These are phyloP conservation scores for Candida ascalaphidarum DNA, from an alignment of 805 yeast species.

Conservation along the genomic window DNA sequence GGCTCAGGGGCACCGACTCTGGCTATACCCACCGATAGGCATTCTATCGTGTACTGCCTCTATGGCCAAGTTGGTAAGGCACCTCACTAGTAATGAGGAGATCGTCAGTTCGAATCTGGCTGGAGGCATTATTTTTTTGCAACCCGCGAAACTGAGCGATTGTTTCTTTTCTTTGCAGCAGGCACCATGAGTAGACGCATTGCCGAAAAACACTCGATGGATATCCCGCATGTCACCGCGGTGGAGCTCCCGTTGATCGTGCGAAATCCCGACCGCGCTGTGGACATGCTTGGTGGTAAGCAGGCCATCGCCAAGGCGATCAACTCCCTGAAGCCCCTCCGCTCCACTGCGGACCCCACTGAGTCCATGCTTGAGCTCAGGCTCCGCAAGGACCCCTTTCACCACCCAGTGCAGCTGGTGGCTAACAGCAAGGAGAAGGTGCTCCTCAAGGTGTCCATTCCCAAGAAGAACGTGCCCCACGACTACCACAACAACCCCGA, in stretches of 20 bases:
- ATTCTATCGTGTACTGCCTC: no score
- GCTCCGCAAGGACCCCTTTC: slow-evolving; percentile 33
- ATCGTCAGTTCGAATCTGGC: no score
- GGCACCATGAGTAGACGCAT: no score
- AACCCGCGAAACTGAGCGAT: no score
- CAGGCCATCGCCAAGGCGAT: slow-evolving; percentile 33
- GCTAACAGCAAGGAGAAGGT: slow-evolving; percentile 47
- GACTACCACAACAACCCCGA: slow-evolving; percentile 21
- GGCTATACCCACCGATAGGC: no score
- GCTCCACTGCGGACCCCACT: slow-evolving; percentile 14
- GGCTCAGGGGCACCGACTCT: no score
- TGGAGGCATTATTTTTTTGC: no score
- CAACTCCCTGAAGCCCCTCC: slow-evolving; percentile 17
- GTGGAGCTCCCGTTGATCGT: slow-evolving; percentile 77
- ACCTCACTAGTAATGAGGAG: no score
- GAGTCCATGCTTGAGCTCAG: slow-evolving; percentile 33
- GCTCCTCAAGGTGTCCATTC: slow-evolving; percentile 50
- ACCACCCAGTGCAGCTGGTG: slow-evolving; percentile 59
- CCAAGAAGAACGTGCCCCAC: slow-evolving; percentile 40
- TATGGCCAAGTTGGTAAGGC: no score
- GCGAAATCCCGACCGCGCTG: slow-evolving; percentile 51
- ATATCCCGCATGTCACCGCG: slow-evolving; percentile 64
- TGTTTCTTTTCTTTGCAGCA: no score
- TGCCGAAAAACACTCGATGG: slow-evolving; percentile 57
- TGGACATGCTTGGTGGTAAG: slow-evolving; percentile 62